Conservation (phyloP, 2,329 filamentous ascomycete species). For the Beauveria sp. region DNA sequence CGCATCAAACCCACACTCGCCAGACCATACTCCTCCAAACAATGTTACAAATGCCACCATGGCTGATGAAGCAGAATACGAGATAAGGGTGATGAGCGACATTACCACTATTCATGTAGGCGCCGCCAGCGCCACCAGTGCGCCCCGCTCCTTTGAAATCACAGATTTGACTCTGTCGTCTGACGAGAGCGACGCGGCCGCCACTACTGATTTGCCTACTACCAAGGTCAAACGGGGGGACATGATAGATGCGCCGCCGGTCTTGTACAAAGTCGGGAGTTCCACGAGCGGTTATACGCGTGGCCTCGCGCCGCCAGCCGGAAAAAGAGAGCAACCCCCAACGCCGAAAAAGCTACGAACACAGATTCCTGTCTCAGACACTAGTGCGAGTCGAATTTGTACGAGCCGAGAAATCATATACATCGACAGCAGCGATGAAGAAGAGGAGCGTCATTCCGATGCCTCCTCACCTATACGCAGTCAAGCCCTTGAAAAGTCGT, state of each 20-base stretch:
- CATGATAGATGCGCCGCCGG: neutral
- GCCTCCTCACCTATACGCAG: neutral
- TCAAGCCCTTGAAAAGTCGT: neutral
- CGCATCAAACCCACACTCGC: neutral
- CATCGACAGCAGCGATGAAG: neutral
- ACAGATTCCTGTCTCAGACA: neutral
- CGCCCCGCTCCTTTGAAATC: neutral
- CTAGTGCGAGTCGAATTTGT: neutral
- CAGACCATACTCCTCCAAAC: neutral
- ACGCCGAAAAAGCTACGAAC: neutral
- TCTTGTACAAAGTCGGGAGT: neutral
- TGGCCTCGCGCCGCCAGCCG: neutral
- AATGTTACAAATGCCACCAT: neutral
- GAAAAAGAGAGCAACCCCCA: neutral
- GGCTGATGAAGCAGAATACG: neutral
- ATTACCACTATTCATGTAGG: neutral
- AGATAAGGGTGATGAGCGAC: neutral
- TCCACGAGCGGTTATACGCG: neutral
- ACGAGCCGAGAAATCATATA: neutral
- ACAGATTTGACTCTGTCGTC: neutral
- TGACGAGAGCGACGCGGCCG: neutral
- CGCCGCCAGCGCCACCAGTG: neutral
- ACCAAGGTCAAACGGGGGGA: neutral
- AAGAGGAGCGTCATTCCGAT: neutral
- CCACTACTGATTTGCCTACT: neutral